A percentile compares a stretch with the other conserved stretches of the same genome.
Conservation (phyloP, 2,329 filamentous ascomycete genomes). For the Fusarium domesticum region DNA sequence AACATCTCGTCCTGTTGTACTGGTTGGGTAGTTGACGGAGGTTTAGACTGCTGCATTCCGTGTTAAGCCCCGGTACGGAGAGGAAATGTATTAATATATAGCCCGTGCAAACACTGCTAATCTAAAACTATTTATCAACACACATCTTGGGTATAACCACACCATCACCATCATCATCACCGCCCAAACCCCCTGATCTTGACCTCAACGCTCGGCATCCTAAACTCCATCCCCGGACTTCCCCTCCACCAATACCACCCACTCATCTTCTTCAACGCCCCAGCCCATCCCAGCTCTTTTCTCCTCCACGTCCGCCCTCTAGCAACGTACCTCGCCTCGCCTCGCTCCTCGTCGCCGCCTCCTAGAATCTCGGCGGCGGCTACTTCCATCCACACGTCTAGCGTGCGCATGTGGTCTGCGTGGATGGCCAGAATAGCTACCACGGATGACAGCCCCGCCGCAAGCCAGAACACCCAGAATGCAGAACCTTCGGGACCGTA, state of each 20-base stretch:
- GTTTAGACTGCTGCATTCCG: slow-evolving; percentile 6
- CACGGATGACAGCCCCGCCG: slow-evolving; percentile 38
- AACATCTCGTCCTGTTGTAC: no score
- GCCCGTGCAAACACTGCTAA: background rate
- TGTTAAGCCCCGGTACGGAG: background rate
- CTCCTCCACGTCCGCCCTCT: slow-evolving; percentile 40
- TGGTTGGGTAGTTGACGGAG: slow-evolving; percentile 2
- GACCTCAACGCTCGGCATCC: slow-evolving; percentile 26
- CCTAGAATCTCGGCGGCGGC: slow-evolving; percentile 26
- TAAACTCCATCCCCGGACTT: slow-evolving; percentile 26
- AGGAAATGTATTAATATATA: background rate
- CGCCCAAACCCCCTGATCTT: slow-evolving; percentile 14
- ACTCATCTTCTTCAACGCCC: slow-evolving; percentile 43
- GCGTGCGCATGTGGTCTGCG: slow-evolving; percentile 45
- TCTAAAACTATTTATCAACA: background rate
- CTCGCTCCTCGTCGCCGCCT: slow-evolving; percentile 23
- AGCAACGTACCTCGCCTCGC: slow-evolving; percentile 36
- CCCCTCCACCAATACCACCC: slow-evolving; percentile 34
- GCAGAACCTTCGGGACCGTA: slow-evolving; percentile 40
- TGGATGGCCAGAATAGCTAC: slow-evolving; percentile 45
- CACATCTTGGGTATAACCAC: background rate
- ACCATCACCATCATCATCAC: slow-evolving; percentile 2
- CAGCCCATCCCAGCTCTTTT: slow-evolving; percentile 45
- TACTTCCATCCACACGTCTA: slow-evolving; percentile 47
- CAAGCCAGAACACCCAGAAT: slow-evolving; percentile 51